Evolutionary conservation across 352 stramenopile genomes (phyloP), one percentile per base, ranked within the genome.

Genomic region (Peronospora farinosa): DNA sequence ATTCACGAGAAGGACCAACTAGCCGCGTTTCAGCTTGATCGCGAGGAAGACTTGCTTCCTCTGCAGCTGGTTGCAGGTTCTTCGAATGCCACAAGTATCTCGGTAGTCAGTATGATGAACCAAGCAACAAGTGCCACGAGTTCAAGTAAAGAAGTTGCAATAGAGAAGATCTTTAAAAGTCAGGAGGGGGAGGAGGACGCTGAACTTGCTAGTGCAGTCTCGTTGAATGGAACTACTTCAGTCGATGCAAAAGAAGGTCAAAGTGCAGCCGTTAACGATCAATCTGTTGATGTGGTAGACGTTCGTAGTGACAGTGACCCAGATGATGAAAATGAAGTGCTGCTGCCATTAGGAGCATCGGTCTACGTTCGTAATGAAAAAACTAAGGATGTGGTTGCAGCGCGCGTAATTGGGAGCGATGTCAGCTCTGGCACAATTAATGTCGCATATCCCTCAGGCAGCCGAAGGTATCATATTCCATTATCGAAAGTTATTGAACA

Each of bases 1-100:
- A 83, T 94, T 33, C 78, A 85, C 42, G 83, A 94, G 31, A 79
- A 76, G 9, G 78, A 92, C 30, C 75, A 87, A 19, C 45, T 94
- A 7, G 76, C 72, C 4, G 78, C 73, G 2, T 94, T 87, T 47
- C 59, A 91, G 37, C 55, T 90, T 13, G 78, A 90, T 57, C 51
- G 25, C 0, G 36, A 63, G 0, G 42, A 61, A 19, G 61, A 72
- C 10, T 57, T 67, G 15, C 16, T 67, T 33, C 45, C 58, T 43
- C 54, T 59, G 17, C 33, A 10, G 33, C 10, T 46, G 3, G 16
- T 36, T 47, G 9, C 25, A 39, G 16, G 25, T 2, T 31, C n/a
- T 38, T 32, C 9, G 3, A 6, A 3, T 44, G 13, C n/a, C 1
- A 43, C 21, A 3, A 25, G 13, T 6, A 16, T 30, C 15, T 16